Base-by-base conservation (phyloP, 2,329 filamentous ascomycete species). In the Talaromyces atroroseus region DNA sequence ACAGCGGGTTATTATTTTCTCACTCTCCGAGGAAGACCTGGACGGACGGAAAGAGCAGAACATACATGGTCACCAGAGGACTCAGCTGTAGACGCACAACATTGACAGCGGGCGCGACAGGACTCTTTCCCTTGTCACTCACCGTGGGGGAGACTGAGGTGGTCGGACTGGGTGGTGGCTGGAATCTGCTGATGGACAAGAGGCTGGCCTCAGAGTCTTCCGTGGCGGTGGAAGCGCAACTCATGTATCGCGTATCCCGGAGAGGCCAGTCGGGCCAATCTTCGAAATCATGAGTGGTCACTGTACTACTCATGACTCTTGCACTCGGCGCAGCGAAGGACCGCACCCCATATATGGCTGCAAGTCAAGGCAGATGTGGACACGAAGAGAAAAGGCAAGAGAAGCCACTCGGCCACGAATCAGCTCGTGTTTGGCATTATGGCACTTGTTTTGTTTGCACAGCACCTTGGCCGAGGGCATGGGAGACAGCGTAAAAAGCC, bases 11-110 rank as follows among this genome's bases (percentile, higher is more conserved):
- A 20, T 42, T 42, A 42, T 55, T 20, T 8, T 18, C 11, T 16
- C 16, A 11, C 2, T 12, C 26, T 5, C 26, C 26, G 26, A 29
- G 26, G 26, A 29, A 29, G 7, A 8, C 24, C 24, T 26, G 4
- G 8, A 8, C 8, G 54, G 5, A n/a, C n/a, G n/a, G 29, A n/a
- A 18, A 10, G 5, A 38, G 16, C 11, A 20, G n/a, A 36, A 62
- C 69, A 6, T 60, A 72, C 70, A 73, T 65, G 3, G 70, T 71
- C 57, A 71, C 68, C 7, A 62, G 63, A 2, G 67, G 65, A 54
- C 63, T 68, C 48, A 70, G 57, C 50, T 67, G 54, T 6, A 71
- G 54, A 5, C 69, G 65, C n/a, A 66, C 59, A 6, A 68, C 62
- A 46, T 72, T 67, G 14, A 49, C 49, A 10, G 62, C 36, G 32